Conservation (phyloP, 1,284 basidiomycete species). For the Trametes pubescens region DNA sequence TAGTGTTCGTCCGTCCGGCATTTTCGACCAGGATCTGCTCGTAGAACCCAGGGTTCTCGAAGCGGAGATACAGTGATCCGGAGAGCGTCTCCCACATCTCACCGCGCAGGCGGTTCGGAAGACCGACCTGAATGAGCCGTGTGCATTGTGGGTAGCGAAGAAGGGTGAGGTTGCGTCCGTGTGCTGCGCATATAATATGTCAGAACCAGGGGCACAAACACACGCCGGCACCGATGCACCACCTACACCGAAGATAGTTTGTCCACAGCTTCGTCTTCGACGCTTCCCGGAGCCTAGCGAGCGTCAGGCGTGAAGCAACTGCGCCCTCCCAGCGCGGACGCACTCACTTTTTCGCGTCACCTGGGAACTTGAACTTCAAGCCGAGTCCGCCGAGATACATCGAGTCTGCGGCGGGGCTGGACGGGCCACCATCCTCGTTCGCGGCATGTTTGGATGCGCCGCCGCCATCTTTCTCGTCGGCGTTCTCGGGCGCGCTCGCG, state of each 20-base stretch:
- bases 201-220: constrained; percentile 4
- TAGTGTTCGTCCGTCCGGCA: constrained; percentile 82
- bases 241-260: constrained; percentile 82
- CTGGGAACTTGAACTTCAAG: constrained; percentile 90
- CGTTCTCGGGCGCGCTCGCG: constrained; percentile 65
- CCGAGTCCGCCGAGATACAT: constrained; percentile 88
- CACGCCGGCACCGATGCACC: not conserved
- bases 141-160: constrained; percentile 97
- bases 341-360: constrained; percentile 89
- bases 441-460: constrained; percentile 70
- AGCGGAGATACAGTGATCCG: constrained; percentile 93
- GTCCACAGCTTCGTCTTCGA: constrained; percentile 99
- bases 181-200: constrained; percentile 54
- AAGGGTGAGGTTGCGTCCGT: constrained; percentile 91
- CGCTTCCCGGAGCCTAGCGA: constrained; percentile 84
- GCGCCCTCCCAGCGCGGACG: not conserved
- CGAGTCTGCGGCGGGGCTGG: constrained; percentile 63
- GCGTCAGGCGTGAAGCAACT: not conserved
- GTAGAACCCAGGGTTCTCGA: constrained; percentile 88
- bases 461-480: constrained; percentile 63
- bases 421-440: constrained; percentile 49
- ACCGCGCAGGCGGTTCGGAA: constrained; percentile 94
- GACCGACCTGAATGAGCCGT: constrained; percentile 94
- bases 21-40: constrained; percentile 83
- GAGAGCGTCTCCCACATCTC: constrained; percentile 99